A percentile compares a stretch with the other conserved stretches of the same genome.
phyloP scores from a whole-genome alignment of 2,329 filamentous ascomycete species.

The Colletotrichum viniferum region DNA sequence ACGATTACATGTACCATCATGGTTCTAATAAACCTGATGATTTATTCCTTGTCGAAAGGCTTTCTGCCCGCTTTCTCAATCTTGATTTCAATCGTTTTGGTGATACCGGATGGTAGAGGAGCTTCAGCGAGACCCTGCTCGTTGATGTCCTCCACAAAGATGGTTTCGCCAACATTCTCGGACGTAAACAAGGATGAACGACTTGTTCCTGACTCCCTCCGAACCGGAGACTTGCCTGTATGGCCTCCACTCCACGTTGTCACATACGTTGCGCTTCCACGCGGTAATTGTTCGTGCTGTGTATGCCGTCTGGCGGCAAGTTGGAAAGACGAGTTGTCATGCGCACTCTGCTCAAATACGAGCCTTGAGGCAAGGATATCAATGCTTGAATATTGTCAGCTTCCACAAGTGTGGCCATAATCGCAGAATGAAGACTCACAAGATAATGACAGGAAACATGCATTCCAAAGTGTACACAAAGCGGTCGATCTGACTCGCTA shows the following conservation, averaged over 20 bases:
- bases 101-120: background rate
- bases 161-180: background rate
- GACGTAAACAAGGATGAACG: background rate
- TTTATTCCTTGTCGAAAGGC: background rate
- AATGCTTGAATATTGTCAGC: background rate
- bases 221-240: background rate
- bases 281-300: background rate
- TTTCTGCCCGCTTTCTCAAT: background rate
- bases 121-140: background rate
- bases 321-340: background rate
- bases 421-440: background rate
- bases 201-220: background rate
- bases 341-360: conserved; percentile 18
- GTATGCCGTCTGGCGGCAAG: background rate
- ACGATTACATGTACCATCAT: background rate
- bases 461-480: conserved; percentile 46
- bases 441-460: conserved; percentile 38
- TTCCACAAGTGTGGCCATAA: background rate
- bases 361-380: conserved; percentile 37
- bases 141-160: background rate
- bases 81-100: background rate
- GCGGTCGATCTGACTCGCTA: conserved; percentile 41
- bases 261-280: background rate
- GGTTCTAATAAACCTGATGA: background rate
- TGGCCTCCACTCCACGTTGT: background rate